phyloP scores from a whole-genome alignment of 306 rosid species.

The Sphenostylis stenocarpa region DNA sequence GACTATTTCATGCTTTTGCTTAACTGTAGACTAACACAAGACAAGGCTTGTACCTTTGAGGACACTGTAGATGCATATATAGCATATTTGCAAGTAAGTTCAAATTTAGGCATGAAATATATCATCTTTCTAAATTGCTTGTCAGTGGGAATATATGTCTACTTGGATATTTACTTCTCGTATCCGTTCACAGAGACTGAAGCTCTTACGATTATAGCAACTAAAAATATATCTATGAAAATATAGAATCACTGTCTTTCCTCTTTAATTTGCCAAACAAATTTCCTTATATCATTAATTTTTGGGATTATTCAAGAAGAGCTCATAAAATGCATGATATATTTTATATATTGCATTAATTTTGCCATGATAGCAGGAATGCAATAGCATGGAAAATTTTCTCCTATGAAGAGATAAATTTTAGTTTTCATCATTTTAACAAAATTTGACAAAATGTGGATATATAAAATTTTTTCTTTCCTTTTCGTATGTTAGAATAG shows the following conservation, averaged over 20 bases:
- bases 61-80: slow-evolving; percentile 89
- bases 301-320: background rate
- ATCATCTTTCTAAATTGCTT: slow-evolving; percentile 12
- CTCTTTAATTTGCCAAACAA: background rate
- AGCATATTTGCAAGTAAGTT: slow-evolving; percentile 93
- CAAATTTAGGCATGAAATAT: slow-evolving; percentile 17
- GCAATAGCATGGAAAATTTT: background rate
- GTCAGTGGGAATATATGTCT: background rate
- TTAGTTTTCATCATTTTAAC: background rate
- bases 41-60: slow-evolving; percentile 60
- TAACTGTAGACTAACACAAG: slow-evolving; percentile 53
- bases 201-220: background rate
- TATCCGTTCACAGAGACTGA: background rate
- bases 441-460: background rate
- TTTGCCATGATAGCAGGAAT: background rate
- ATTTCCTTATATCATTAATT: background rate
- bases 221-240: no score
- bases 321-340: background rate
- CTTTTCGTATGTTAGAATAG: no score
- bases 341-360: background rate
- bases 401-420: background rate
- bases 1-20: slow-evolving; percentile 28
- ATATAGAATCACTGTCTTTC: no score
- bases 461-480: background rate
- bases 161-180: background rate